Conservation (phyloP, 371 early-diverging fungal species). For the Mucor irregularis region DNA sequence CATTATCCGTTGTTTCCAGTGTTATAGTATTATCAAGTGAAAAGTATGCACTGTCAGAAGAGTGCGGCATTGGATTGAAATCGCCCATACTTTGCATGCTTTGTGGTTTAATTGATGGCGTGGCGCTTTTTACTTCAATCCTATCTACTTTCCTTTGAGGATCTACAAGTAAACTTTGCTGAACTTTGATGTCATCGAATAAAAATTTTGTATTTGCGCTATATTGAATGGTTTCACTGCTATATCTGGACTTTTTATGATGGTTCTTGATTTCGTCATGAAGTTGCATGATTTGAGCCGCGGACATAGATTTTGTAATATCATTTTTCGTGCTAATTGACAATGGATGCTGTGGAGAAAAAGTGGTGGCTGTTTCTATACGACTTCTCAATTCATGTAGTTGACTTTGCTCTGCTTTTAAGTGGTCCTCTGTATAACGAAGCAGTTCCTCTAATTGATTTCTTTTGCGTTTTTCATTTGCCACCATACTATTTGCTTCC, state of each 20-base stretch:
- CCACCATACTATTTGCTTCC: constrained; percentile 36
- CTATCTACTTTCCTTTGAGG: not conserved
- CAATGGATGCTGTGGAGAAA: not conserved
- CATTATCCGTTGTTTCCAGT: not conserved
- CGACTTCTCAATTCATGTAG: not conserved
- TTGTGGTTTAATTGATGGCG: not conserved
- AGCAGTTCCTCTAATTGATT: constrained; percentile 3
- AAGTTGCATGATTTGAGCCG: not conserved
- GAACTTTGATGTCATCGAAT: not conserved
- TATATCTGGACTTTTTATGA: too few species aligned
- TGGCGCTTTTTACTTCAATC: not conserved
- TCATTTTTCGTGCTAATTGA: too few species aligned
- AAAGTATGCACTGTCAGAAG: too few species aligned
- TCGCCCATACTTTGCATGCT: too few species aligned
- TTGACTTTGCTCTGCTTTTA: constrained; percentile 23
- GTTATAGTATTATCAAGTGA: too few species aligned
- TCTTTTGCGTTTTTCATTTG: constrained; percentile 17
- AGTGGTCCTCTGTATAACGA: constrained; percentile 18
- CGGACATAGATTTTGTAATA: too few species aligned
- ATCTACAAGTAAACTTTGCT: not conserved
- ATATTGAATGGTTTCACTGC: not conserved
- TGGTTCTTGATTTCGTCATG: not conserved
- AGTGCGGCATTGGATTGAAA: too few species aligned
- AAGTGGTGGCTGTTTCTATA: not conserved
- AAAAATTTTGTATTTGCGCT: not conserved